Evolutionary conservation across 768 basidiomycete genomes (phyloP), one percentile per base, ranked within the genome.

Genomic region (Naematelia aurantialba): DNA sequence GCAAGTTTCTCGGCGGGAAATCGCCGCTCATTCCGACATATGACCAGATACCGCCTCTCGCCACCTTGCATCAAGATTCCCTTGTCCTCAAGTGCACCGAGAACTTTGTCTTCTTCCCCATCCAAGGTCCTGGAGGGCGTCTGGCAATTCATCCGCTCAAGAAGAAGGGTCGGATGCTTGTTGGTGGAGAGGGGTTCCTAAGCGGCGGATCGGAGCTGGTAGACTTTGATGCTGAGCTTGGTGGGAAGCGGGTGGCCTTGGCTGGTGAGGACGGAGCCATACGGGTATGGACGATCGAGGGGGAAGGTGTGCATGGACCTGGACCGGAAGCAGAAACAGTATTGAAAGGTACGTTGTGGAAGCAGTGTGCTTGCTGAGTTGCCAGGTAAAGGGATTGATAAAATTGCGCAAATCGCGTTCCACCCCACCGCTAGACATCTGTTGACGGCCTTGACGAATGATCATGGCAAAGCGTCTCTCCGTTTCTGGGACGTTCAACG

Each of bases 1-100:
- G 79, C 31, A 75, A 74, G 52, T 78, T 78, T 66, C 65, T 79
- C 26, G 63, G 68, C 1, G 78, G 73, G n/a, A 77, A 76, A 61
- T 70, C 78, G 2, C 73, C 75, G 2, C 67, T 79, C 45, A 77
- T 76, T 44, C 76, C 78, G 2, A 68, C 76, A 4, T 78, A 77
- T 52, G 75, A 74, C 54, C 68, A 75, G 47, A 55, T 79, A 4
- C 68, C 75, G 8, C 63, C 70, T n/a, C 53, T 79, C 11, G 62
- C 69, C 1, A 61, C 72, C 13, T 63, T 72, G 29, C 66, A 74
- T 21, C 68, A 72, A 29, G 75, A 77, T 22, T 74, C 74, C 5
- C 64, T 62, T 42, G 62, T 79, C 19, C 70, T 79, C 46, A 74
- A 74, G 53, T 62, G 68, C 14, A 76, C 74, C 13, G 34, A 61